Evolutionary conservation across 164 flowering plant genomes (phyloP).

Genomic region (Magnolia changhungtana): DNA sequence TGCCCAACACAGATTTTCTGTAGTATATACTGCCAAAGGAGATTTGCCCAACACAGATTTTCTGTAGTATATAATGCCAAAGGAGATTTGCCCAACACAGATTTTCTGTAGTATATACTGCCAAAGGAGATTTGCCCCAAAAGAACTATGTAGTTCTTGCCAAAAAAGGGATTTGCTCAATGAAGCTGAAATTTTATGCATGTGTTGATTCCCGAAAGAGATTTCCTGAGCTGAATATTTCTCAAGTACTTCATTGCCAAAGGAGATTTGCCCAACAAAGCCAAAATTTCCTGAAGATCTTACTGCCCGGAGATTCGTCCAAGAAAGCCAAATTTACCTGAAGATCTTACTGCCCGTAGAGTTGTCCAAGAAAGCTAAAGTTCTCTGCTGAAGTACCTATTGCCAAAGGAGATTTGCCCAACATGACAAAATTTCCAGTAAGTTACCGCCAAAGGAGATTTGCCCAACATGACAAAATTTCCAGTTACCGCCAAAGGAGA

Average conservation of each 20-base stretch:
- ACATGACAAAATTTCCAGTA: not conserved
- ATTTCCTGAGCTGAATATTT: not conserved
- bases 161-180: slow-evolving; percentile 14
- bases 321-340: not conserved
- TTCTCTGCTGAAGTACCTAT: not conserved
- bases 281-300: not conserved
- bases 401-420: slow-evolving; percentile 93
- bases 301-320: slow-evolving; percentile 16
- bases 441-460: slow-evolving; percentile 25
- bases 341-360: slow-evolving; percentile 10
- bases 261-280: slow-evolving; percentile 28
- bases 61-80: slow-evolving; percentile 14
- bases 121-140: slow-evolving; percentile 33
- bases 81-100: slow-evolving; percentile 21
- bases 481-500: slow-evolving; percentile 16
- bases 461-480: slow-evolving; percentile 2
- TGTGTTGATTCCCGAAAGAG: not conserved
- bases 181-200: not conserved
- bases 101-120: not conserved
- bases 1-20: slow-evolving; percentile 28
- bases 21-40: slow-evolving; percentile 5
- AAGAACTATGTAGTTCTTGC: not conserved
- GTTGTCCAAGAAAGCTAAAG: slow-evolving; percentile 4
- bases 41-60: slow-evolving; percentile 8
- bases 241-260: slow-evolving; percentile 18